Percentiles rank a stretch among this genome's conserved stretches.
Evolutionary conservation across 805 yeast species (phyloP).

Genomic region (Jamesozyma lodderae): DNA sequence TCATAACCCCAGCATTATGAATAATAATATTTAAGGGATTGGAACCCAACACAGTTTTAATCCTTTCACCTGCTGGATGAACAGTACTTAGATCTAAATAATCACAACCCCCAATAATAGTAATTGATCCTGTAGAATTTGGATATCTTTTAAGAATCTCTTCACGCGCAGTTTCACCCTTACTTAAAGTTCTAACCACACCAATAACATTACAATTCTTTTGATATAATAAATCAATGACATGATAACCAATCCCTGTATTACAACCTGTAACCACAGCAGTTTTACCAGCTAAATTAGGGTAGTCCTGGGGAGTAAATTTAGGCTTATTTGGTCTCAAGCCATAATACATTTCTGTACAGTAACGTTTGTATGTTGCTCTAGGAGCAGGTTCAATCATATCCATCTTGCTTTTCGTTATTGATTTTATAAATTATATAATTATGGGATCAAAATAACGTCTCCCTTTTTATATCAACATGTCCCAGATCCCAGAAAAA

Average conservation of each 20-base stretch:
- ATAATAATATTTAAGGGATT: slow-evolving; percentile 27
- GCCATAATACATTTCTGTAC: slow-evolving; percentile 18
- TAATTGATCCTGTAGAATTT: slow-evolving; percentile 20
- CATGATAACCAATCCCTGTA: slow-evolving; percentile 31
- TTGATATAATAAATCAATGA: slow-evolving; percentile 22
- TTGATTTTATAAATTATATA: too few species aligned
- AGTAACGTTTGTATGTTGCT: too few species aligned
- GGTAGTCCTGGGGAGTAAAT: slow-evolving; percentile 29
- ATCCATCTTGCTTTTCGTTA: too few species aligned
- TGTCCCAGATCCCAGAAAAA: too few species aligned
- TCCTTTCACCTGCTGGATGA: slow-evolving; percentile 23
- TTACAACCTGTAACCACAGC: slow-evolving; percentile 36
- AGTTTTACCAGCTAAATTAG: slow-evolving; percentile 32
- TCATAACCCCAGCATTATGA: slow-evolving; percentile 34
- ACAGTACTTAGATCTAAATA: slow-evolving; percentile 33
- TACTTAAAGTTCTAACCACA: slow-evolving; percentile 30
- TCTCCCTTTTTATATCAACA: too few species aligned
- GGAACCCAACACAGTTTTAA: slow-evolving; percentile 11
- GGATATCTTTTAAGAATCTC: slow-evolving; percentile 20
- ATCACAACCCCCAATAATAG: slow-evolving; percentile 28
- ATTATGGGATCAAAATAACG: too few species aligned
- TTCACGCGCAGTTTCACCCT: slow-evolving; percentile 29
- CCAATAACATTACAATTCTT: slow-evolving; percentile 29
- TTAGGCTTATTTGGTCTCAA: slow-evolving; percentile 24
- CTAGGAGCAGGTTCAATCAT: too few species aligned